Evolutionary conservation across 2,329 filamentous ascomycete genomes (phyloP).

Genomic region (Apiospora malaysiana): DNA sequence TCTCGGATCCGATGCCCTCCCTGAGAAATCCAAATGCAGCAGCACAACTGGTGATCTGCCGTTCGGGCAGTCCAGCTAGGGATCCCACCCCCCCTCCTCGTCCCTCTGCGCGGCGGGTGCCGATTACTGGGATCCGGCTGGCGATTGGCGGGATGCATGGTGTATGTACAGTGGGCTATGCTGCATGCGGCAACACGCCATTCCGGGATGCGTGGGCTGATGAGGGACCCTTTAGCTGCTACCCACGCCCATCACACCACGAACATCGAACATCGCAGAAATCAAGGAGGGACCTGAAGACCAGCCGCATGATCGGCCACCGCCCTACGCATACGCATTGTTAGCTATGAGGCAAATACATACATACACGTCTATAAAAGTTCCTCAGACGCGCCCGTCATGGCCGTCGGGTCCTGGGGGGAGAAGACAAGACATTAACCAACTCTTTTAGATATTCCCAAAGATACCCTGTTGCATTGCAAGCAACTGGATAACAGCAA

Average conservation of each 20-base stretch:
- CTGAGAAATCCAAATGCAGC: neutral
- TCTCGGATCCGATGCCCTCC: neutral
- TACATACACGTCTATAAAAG: neutral
- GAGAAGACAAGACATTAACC: neutral
- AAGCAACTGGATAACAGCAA: neutral
- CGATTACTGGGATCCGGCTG: neutral
- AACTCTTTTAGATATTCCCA: neutral
- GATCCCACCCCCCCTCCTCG: too few relatives aligned
- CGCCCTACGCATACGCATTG: neutral
- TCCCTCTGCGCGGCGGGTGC: neutral
- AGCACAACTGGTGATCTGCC: neutral
- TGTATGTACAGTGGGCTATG: neutral
- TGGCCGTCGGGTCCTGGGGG: neutral
- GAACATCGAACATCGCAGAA: neutral
- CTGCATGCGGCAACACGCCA: slow-evolving; percentile 16
- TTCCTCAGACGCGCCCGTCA: neutral
- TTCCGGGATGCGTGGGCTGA: slow-evolving; percentile 7
- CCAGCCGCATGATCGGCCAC: neutral
- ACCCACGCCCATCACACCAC: slow-evolving; percentile 6
- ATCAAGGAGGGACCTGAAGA: neutral
- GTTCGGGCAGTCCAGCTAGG: neutral
- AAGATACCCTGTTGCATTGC: neutral
- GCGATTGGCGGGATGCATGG: neutral
- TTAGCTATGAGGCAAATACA: neutral
- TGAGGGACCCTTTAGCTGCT: neutral